Evolutionary conservation across 257 asterid genomes (phyloP), one percentile per base, ranked within the genome.

Genomic region (Jacaranda mimosifolia): DNA sequence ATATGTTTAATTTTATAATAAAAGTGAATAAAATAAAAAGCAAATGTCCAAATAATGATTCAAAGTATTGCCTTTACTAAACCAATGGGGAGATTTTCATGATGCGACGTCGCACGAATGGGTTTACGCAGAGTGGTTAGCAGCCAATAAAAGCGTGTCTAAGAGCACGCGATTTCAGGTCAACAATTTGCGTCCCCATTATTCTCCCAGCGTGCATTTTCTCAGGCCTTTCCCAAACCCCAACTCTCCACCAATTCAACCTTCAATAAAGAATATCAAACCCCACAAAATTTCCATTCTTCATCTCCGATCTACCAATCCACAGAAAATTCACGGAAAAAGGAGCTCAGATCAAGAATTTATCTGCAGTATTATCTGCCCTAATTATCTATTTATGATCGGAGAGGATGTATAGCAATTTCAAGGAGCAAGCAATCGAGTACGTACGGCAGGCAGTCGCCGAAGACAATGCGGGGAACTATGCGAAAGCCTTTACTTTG

Each of bases 371-470:
- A 45, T 68, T 5, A 32, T 51, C 26, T 1, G 7, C 72, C 56
- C 43, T 32, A 45, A 70, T 45, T 3, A 46, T 64, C n/a, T 13
- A 14, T 82, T 71, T 76, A 82, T 79, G 88, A 84, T 82, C 83
- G 82, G 71, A 9, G 66, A 81, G 64, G 77, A 96, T 96, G 99
- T 96, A 96, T 72, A 93, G 97, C 87, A 95, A 95, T 88, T 95
- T 95, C 87, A 95, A 95, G 71, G 99, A 95, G 81, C 99, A 95
- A 81, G 99, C 99, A 66, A 93, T 96, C 86, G 98, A 91, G 65
- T 96, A 79, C 75, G 98, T 96, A 15, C 87, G 93, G 78, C 98
- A 91, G 81, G 99, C 99, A 3, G 98, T 96, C 35, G 80, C 90
- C 79, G 99, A 96, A 77, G 99, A 96, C 79, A 93, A 96, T 83